These are phyloP conservation scores for Candolleomyces aberdarensis DNA, from an alignment of 768 basidiomycete genomes.

Conservation along the genomic window DNA sequence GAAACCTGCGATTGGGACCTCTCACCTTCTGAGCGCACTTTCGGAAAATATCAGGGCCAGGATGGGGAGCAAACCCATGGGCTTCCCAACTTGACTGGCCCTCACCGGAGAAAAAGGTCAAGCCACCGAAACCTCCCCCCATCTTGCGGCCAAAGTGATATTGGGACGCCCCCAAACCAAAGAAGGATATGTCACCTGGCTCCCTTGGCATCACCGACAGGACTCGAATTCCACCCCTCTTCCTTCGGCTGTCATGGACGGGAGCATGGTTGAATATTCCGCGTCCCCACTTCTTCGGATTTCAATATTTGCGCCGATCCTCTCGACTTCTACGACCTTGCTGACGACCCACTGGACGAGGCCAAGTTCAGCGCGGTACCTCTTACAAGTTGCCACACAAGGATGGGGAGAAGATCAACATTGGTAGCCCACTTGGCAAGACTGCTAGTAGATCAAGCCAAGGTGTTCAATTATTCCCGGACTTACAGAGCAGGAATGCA, in stretches of 20 bases:
- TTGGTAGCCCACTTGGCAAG: slow-evolving; percentile 90
- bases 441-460: slow-evolving; percentile 90
- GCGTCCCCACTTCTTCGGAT: slow-evolving; percentile 53
- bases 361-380: slow-evolving; percentile 44
- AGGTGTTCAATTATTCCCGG: slow-evolving; percentile 98
- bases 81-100: slow-evolving; percentile 70
- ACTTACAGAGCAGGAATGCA: slow-evolving; percentile 99
- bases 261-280: slow-evolving; percentile 92
- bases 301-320: slow-evolving; percentile 45
- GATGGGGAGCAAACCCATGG: slow-evolving; percentile 43
- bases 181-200: slow-evolving; percentile 62
- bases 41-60: slow-evolving; percentile 17
- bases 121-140: slow-evolving; percentile 39
- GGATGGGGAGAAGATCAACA: slow-evolving; percentile 91
- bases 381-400: slow-evolving; percentile 95
- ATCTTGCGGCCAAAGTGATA: slow-evolving; percentile 96
- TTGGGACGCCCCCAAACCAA: slow-evolving; percentile 81
- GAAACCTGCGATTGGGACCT: slow-evolving; percentile 32
- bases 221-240: slow-evolving; percentile 77
- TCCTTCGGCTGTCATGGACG: slow-evolving; percentile 85
- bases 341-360: slow-evolving; percentile 58
- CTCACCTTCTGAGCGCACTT: slow-evolving; percentile 36
- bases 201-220: slow-evolving; percentile 83
- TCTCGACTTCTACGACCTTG: slow-evolving; percentile 59
- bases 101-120: slow-evolving; percentile 26